phyloP scores from a whole-genome alignment of 768 basidiomycete genomes.

The Russula ochroleuca region DNA sequence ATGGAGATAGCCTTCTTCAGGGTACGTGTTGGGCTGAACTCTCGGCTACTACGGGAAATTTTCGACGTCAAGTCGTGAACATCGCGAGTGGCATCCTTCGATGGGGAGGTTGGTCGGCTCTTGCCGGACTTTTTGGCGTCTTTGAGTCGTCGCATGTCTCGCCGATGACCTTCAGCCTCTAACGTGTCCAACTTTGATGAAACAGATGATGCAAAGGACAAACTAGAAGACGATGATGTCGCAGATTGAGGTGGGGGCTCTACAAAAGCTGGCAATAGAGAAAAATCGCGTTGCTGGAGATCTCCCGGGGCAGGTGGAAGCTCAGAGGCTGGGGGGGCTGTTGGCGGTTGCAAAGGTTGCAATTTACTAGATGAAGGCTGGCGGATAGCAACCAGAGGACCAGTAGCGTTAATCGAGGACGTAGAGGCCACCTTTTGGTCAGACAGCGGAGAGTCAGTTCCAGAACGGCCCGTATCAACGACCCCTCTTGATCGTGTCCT shows the following conservation, averaged over 20 bases:
- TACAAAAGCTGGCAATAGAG: conserved; percentile 21
- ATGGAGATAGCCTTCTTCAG: conserved; percentile 57
- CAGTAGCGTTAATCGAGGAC: conserved; percentile 6
- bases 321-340: conserved; percentile 12
- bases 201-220: conserved; percentile 26
- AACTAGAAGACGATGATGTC: conserved; percentile 22
- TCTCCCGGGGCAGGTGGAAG: conserved; percentile 22
- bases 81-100: conserved; percentile 8
- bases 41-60: conserved; percentile 9
- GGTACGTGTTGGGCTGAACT: conserved; percentile 30
- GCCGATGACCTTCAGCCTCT: conserved; percentile 4
- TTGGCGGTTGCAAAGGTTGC: conserved; percentile 16
- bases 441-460: conserved; percentile 3
- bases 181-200: conserved; percentile 17
- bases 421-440: background rate
- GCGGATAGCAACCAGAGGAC: conserved; percentile 23
- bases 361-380: conserved; percentile 24
- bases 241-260: conserved; percentile 14
- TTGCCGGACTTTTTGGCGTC: conserved; percentile 14
- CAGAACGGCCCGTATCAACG: conserved; percentile 16
- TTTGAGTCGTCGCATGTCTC: conserved; percentile 16
- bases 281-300: conserved; percentile 5
- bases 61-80: background rate
- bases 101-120: conserved; percentile 19
- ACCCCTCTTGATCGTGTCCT: conserved; percentile 23